Conservation (phyloP, 2,329 filamentous ascomycete species). For the Fusarium palustre region DNA sequence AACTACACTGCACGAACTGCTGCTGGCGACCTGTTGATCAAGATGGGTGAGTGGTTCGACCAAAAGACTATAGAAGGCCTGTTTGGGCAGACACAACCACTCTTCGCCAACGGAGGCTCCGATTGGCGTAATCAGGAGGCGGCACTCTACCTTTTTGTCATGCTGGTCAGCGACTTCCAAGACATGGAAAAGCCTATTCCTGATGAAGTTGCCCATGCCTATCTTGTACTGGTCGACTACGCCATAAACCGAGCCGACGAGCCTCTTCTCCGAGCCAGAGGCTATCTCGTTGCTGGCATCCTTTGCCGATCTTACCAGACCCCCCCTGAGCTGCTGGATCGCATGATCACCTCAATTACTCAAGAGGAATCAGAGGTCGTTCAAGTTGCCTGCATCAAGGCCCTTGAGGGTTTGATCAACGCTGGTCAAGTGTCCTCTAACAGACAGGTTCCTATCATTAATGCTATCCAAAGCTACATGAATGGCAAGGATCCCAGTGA, state of each 20-base stretch:
- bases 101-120: conserved; percentile 70
- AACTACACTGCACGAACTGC: conserved; percentile 97
- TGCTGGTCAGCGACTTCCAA: conserved; percentile 83
- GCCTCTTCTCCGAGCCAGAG: conserved; percentile 84
- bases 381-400: conserved; percentile 90
- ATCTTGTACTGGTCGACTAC: conserved; percentile 83
- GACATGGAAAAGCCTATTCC: conserved; percentile 80
- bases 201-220: conserved; percentile 75
- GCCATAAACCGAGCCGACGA: conserved; percentile 77
- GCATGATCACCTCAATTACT: conserved; percentile 79
- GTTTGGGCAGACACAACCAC: conserved; percentile 77
- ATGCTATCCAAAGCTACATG: conserved; percentile 79
- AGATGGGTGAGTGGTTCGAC: conserved; percentile 90
- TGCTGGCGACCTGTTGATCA: conserved; percentile 91
- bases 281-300: conserved; percentile 86
- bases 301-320: conserved; percentile 76
- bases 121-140: conserved; percentile 78
- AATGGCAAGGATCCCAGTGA: conserved; percentile 83
- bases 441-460: conserved; percentile 70
- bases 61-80: conserved; percentile 81
- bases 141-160: conserved; percentile 85
- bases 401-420: conserved; percentile 75
- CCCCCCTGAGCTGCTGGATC: conserved; percentile 74
- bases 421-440: conserved; percentile 64
- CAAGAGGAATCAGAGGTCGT: conserved; percentile 86